Base-by-base conservation (phyloP, 306 rosid genomes). In the Clitoria ternatea region DNA sequence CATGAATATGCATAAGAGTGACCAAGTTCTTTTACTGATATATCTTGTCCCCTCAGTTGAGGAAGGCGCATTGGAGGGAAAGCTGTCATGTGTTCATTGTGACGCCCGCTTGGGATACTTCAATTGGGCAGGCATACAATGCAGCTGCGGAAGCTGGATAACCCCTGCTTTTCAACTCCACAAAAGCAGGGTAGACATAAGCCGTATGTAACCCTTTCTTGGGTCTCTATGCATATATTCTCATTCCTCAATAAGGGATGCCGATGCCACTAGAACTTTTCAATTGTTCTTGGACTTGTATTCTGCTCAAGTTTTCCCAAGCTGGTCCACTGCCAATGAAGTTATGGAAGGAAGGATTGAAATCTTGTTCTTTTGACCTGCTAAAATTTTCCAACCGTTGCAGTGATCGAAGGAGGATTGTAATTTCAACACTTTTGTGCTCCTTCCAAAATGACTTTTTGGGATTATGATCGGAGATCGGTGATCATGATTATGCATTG, bases 111-210 rank as follows among this genome's bases (percentile, higher is more conserved):
- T 91, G 89, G 99, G 99, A 39, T 84, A 84, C 86, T 94, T 94
- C 81, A 86, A 85, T 68, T 94, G 99, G 99, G 74, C 92, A 45
- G 99, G 97, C 85, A 82, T 82, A 72, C 99, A 94, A 67, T 94
- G 99, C 87, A 94, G 92, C 78, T 91, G 99, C 0, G 99, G 96
- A 62, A 91, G 97, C 82, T 94, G 99, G 99, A 89, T 94, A 81
- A 89, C 96, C 52, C 99, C 99, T 0, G 99, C 96, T 53, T 94
- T 94, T 83, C 99, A 94, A 82, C 90, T 94, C 52, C 99, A 94
- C 57, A 89, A 82, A 85, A 70, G 88, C 79, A 87, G 99, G 57
- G 89, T 94, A 44, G 99, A 94, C 65, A 43, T 74, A 68, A 84
- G 96, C 78, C 82, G 76, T 17, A 39, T 83, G 79, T 93, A 78